Evolutionary conservation across 1,139 yeast species (phyloP), one percentile per base, ranked within the genome.

Genomic region (Pichia sp.): DNA sequence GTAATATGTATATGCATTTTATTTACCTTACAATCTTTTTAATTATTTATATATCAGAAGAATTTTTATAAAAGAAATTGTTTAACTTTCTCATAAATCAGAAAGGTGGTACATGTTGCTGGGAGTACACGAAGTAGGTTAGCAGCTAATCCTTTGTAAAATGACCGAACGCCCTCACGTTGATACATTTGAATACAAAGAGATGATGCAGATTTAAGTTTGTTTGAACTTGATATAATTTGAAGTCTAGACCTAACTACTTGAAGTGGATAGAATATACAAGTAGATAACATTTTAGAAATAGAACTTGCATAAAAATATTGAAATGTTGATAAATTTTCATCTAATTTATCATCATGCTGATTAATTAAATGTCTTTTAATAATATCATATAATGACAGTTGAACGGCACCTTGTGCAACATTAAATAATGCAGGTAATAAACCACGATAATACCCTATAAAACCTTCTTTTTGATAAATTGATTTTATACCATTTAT

Each of bases 331-430:
- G 74, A 59, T 30, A 82, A 62, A 5, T 38, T 42, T 16, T 53
- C 55, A 11, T 56, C 51, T 4, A 51, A 50, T n/a, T 42, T 30
- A 9, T 35, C 41, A n/a, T 12, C n/a, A 8, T 35, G n/a, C 11
- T 26, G 16, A 5, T 24, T 16, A 20, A 30, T 30, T 16, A 49
- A 40, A 29, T 64, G 54, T 48, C 56, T 58, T 62, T 86, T 87
- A 43, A 86, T 57, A 25, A 85, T 76, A 56, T 90, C 97, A 60
- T 92, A 92, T 26, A 87, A 66, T 20, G 95, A 78, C 59, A 92
- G 82, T 57, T 94, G 96, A 16, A 92, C 65, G 9, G 96, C 87
- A 7, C 95, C 95, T 60, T 92, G 97, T 23, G 84, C 74, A 1
- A 92, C 95, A 51, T 87, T 90, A 45, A 90, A 70, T 46, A 90